Base-by-base conservation (phyloP, 106 monocot genomes). In the Triglochin maritima region DNA sequence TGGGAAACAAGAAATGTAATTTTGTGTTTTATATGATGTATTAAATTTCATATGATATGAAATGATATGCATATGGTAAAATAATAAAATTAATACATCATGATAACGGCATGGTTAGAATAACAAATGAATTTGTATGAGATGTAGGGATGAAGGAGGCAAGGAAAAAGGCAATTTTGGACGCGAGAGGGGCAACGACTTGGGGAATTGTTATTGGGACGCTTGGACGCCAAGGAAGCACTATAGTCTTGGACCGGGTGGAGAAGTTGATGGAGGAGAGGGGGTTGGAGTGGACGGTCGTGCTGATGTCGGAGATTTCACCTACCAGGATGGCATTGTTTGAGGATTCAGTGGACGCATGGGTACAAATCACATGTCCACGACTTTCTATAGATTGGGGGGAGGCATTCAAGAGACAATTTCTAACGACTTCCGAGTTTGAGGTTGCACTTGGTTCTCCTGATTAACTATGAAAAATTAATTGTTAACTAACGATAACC, bases 281-380 rank as follows among this genome's bases (percentile, higher is more conserved):
- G 76, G 98, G 69, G 9, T 10, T 98, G 78, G 88, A 92, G 4
- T 86, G 78, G 17, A 89, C 92, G 2, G 82, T 98, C 49, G 92
- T 98, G 49, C 64, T 98, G 62, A 86, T 98, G 88, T 98, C 98
- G 3, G 98, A 98, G 86, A 57, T 98, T 11, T 88, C 92, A 0
- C 98, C 92, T 3, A 69, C 80, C 41, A 86, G 98, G 77, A 84
- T 98, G 0, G 72, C 68, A 45, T 71, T 98, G 45, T 92, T 98
- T 69, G 84, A 74, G 49, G 98, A 98, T 61, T 84, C 86, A 0
- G 79, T 98, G 11, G 91, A 98, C 79, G 98, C 98, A 5, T 98
- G 98, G 98, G 98, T 98, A 66, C 92, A 98, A 72, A 92, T 98
- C 69, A 91, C 98, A 2, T 98, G 98, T 69, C 98, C 98, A 4